These are phyloP conservation scores for Tieghemostelium lacteum DNA, from an alignment of 78 protist genomes.

Conservation along the genomic window DNA sequence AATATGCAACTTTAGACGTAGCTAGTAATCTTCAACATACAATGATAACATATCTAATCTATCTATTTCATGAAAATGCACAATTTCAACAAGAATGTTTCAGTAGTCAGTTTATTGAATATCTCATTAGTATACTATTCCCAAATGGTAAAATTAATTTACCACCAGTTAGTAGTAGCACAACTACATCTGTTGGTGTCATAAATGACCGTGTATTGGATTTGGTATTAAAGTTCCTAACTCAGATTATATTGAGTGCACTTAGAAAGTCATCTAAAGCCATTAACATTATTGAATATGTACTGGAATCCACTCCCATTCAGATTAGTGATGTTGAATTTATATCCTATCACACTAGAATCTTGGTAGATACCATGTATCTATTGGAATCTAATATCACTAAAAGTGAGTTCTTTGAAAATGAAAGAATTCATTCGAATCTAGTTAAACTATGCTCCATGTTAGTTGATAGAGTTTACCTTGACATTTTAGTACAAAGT, in stretches of 20 bases:
- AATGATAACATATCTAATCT: conserved; percentile 57
- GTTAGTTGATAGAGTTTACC: conserved; percentile 46
- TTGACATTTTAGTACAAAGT: conserved; percentile 18
- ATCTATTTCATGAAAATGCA: conserved; percentile 57
- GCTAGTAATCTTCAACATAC: conserved; percentile 62
- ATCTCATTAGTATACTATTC: conserved; percentile 32
- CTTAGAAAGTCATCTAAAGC: conserved; percentile 41
- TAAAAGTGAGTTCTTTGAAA: conserved; percentile 52
- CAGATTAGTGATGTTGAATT: conserved; percentile 18
- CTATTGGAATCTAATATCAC: conserved; percentile 59
- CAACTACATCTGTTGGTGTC: background rate
- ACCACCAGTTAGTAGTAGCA: background rate
- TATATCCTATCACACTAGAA: conserved; percentile 43
- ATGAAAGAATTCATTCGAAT: conserved; percentile 41
- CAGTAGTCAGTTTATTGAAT: conserved; percentile 17
- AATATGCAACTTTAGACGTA: conserved; percentile 51
- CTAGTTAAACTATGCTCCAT: conserved; percentile 33
- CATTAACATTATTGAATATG: conserved; percentile 24
- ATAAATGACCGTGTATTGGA: conserved; percentile 61
- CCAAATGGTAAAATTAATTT: conserved; percentile 28
- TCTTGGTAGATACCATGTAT: conserved; percentile 28
- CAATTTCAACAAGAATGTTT: conserved; percentile 68
- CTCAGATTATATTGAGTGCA: conserved; percentile 56
- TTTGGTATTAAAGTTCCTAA: conserved; percentile 55
- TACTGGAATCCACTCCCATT: conserved; percentile 34